phyloP scores from a whole-genome alignment of 257 asterid genomes.

The Gentiana straminea region DNA sequence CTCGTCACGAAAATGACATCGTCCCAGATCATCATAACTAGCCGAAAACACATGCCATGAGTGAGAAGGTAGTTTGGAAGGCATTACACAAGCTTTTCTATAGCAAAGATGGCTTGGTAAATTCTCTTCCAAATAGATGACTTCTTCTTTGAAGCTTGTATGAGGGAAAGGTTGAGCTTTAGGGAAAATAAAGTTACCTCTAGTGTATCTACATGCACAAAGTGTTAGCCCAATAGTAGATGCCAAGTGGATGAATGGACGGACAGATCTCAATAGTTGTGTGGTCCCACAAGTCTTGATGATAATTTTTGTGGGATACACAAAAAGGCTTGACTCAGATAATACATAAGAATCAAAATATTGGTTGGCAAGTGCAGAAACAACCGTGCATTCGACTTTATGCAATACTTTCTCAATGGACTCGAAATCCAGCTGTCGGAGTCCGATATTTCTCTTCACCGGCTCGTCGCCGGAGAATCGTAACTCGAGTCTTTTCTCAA shows the following conservation, averaged over 20 bases:
- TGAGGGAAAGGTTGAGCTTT: slow-evolving; percentile 76
- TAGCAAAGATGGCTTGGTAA: slow-evolving; percentile 43
- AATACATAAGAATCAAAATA: slow-evolving; percentile 73
- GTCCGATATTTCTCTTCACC: slow-evolving; percentile 31
- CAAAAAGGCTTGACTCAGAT: slow-evolving; percentile 78
- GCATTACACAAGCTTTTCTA: slow-evolving; percentile 52
- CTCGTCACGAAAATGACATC: slow-evolving; percentile 9
- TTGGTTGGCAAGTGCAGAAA: slow-evolving; percentile 72
- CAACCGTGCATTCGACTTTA: slow-evolving; percentile 91
- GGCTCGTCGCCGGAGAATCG: slow-evolving; percentile 73
- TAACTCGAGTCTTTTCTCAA: slow-evolving; percentile 81
- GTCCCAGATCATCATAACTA: slow-evolving; percentile 19
- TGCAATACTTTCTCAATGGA: slow-evolving; percentile 54
- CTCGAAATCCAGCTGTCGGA: slow-evolving; percentile 51
- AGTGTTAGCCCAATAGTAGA: slow-evolving; percentile 43
- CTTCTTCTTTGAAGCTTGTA: slow-evolving; percentile 63
- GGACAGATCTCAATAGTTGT: slow-evolving; percentile 66
- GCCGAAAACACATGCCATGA: slow-evolving; percentile 92
- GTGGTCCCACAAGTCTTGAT: slow-evolving; percentile 98
- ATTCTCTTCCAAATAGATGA: slow-evolving; percentile 37
- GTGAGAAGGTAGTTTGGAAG: slow-evolving; percentile 42
- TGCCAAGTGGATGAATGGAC: slow-evolving; percentile 44
- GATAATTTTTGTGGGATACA: slow-evolving; percentile 73
- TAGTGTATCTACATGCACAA: slow-evolving; percentile 73
- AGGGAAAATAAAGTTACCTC: slow-evolving; percentile 93